Percentiles rank a stretch among this genome's conserved stretches.
Evolutionary conservation across 2,329 filamentous ascomycete species (phyloP).

Genomic region (Davidsoniella virescens): DNA sequence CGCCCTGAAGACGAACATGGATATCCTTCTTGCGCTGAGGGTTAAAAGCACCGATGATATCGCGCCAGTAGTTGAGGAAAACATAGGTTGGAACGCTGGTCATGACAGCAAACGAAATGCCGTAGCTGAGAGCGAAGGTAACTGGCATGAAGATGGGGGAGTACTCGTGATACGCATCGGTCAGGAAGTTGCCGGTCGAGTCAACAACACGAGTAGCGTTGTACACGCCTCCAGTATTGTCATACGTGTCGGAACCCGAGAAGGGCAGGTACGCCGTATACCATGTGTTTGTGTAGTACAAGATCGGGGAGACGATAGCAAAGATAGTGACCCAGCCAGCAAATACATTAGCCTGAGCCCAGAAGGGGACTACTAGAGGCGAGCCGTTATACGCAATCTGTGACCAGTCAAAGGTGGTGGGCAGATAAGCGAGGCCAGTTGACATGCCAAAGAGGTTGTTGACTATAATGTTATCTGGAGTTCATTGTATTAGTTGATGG

Average conservation of each 20-base stretch:
- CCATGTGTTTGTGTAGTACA: constrained; percentile 40
- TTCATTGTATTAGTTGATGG: background rate
- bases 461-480: constrained; percentile 31
- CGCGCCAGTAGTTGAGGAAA: constrained; percentile 33
- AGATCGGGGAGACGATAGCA: constrained; percentile 39
- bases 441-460: constrained; percentile 45
- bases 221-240: constrained; percentile 45
- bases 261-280: constrained; percentile 45
- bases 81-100: constrained; percentile 35
- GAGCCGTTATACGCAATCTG: constrained; percentile 32
- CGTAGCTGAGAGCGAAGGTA: constrained; percentile 38
- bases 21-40: constrained; percentile 25
- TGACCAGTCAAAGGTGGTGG: constrained; percentile 41
- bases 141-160: constrained; percentile 38
- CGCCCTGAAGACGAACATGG: constrained; percentile 37
- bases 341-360: constrained; percentile 39
- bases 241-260: constrained; percentile 36
- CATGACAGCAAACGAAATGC: constrained; percentile 39
- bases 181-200: constrained; percentile 37
- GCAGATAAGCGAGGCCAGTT: constrained; percentile 41
- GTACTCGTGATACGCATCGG: constrained; percentile 42
- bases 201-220: constrained; percentile 43
- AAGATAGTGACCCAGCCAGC: constrained; percentile 33
- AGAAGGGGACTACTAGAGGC: constrained; percentile 34
- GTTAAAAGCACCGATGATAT: constrained; percentile 24